Evolutionary conservation across 768 basidiomycete genomes (phyloP), one percentile per base, ranked within the genome.

Genomic region (Boletus sp.): DNA sequence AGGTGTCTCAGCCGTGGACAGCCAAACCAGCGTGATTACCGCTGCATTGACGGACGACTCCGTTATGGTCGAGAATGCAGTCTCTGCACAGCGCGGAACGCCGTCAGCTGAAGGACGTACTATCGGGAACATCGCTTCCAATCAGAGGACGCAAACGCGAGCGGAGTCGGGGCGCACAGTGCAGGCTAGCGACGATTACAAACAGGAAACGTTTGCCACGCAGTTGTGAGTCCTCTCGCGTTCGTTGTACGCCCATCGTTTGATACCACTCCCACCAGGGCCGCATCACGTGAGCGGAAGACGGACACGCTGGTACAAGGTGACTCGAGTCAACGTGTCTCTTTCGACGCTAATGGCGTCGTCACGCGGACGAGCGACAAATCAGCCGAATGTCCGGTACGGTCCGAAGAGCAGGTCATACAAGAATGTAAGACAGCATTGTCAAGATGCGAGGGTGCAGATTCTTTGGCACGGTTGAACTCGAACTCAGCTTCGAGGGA

Each of bases 181-280:
- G 15, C 30, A 44, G 27, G 30, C 17, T 29, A n/a, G 6, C 19
- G 27, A 47, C 4, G 23, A 17, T n/a, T 1, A n/a, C 35, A 40
- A 40, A 34, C 17, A 11, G 6, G 19, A 6, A 13, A 23, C 17
- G 8, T 13, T 27, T 0, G 30, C 29, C 10, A 17, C 8, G 8
- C 48, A 15, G n/a, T 35, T 4, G 59, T 61, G 39, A 61, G 60
- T 41, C 15, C 17, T 34, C 4, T 43, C 21, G 5, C 7, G 4
- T n/a, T 40, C 7, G 21, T 40, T 37, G 19, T 25, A 23, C 14
- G 5, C 21, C 14, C 29, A 9, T 48, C 2, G 17, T 14, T 40
- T 50, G 40, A 61, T 13, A 9, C 33, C 5, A 27, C 38, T 14
- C 19, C 29, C 8, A 33, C n/a, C 14, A 62, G 54, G 37, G 17